Evolutionary conservation across 2,329 filamentous ascomycete genomes (phyloP), one percentile per base, ranked within the genome.

Genomic region (Neonectria punicea): DNA sequence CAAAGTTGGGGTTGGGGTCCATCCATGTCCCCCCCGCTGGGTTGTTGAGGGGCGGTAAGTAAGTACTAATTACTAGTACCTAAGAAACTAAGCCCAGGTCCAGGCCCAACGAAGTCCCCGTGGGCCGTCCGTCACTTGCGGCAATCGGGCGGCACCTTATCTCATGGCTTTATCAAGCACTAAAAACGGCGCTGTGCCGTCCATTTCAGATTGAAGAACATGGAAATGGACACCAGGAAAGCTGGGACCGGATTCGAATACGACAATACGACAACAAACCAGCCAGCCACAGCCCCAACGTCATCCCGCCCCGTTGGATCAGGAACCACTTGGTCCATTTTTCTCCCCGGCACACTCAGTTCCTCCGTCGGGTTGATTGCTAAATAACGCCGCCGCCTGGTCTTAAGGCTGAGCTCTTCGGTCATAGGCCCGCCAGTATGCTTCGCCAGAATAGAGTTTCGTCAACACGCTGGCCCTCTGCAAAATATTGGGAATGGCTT

Each of bases 331-430:
- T 11, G 22, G 10, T 30, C 2, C 25, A 10, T 9, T 50, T 30
- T 16, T 25, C 16, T 25, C 46, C 25, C n/a, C 32, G 25, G 25
- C 46, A 47, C 28, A 20, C 14, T 34, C 49, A 34, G 32, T 51
- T 51, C 28, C 28, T 16, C 49, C 49, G 49, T 51, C 49, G 49
- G 49, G 49, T 13, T 34, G 30, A 51, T 51, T 51, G 28, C 18
- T 34, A n/a, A n/a, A n/a, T n/a, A 18, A 28, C 16, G 10, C 49
- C 49, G n/a, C 39, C 16, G n/a, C n/a, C 16, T 18, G 2, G 39
- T 43, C n/a, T 5, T 11, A 43, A 43, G 39, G 39, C 39, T 41
- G 39, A 41, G 6, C 39, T 18, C 39, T 10, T 41, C 16, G 16
- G 36, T 16, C 14, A n/a, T n/a, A 2, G 16, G 14, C 16, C 36